Conservation (phyloP, 1,284 basidiomycete genomes). For the Cryptococcus amylolentus region DNA sequence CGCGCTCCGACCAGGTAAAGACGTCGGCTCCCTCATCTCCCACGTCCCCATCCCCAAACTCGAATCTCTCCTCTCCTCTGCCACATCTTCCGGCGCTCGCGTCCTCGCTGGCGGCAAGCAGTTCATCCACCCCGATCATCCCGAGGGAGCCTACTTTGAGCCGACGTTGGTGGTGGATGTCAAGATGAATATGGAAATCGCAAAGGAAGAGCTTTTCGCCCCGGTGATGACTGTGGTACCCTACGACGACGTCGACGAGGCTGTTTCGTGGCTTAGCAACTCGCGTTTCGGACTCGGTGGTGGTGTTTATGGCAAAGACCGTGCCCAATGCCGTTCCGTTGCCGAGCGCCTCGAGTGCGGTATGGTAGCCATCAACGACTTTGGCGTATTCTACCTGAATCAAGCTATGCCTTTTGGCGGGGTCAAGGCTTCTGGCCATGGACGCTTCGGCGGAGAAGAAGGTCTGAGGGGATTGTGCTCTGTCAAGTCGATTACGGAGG, state of each 20-base stretch:
- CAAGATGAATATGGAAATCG: constrained; percentile 67
- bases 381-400: constrained; percentile 78
- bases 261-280: constrained; percentile 77
- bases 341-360: constrained; percentile 79
- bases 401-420: constrained; percentile 95
- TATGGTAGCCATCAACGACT: constrained; percentile 96
- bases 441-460: constrained; percentile 88
- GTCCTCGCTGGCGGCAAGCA: constrained; percentile 65
- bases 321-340: constrained; percentile 69
- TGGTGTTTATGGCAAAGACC: constrained; percentile 85
- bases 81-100: constrained; percentile 67
- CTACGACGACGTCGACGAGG: constrained; percentile 75
- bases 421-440: constrained; percentile 81
- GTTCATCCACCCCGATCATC: constrained; percentile 63
- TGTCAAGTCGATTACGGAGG: constrained; percentile 78
- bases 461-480: constrained; percentile 82
- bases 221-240: constrained; percentile 80
- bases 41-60: constrained; percentile 62
- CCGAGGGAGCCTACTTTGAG: constrained; percentile 72
- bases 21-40: constrained; percentile 54
- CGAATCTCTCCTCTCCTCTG: constrained; percentile 66
- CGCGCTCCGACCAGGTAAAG: constrained; percentile 61
- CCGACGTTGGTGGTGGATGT: constrained; percentile 85
- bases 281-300: constrained; percentile 90
- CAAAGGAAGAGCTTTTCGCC: constrained; percentile 82